Conservation (phyloP, 2,329 filamentous ascomycete genomes). For the Talaromyces sp. region DNA sequence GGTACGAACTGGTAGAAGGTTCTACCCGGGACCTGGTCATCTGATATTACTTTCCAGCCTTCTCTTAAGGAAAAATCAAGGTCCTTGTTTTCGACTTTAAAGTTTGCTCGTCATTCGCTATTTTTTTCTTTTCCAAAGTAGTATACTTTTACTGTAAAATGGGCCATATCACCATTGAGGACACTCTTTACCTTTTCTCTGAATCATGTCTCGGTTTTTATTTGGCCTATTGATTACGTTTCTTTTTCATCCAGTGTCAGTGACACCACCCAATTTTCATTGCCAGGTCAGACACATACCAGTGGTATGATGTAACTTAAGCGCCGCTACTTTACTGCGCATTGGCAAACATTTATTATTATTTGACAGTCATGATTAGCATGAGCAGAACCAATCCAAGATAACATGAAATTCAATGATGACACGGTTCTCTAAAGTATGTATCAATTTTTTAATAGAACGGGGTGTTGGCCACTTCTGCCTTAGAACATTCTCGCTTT, state of each 20-base stretch:
- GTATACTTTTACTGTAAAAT: not conserved
- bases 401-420: not conserved
- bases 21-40: not conserved
- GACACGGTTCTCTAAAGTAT: not conserved
- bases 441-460: not conserved
- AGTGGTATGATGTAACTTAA: constrained; percentile 1
- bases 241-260: constrained; percentile 5
- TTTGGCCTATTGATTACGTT: constrained; percentile 4
- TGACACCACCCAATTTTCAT: constrained; percentile 1
- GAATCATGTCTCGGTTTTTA: constrained; percentile 5
- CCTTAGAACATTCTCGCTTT: not conserved
- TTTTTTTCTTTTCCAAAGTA: not conserved
- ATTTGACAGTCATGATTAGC: constrained; percentile 11
- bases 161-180: not conserved
- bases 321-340: not conserved
- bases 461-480: not conserved
- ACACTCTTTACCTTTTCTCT: not conserved
- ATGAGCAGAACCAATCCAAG: constrained; percentile 7
- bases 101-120: not conserved
- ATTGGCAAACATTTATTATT: constrained; percentile 6
- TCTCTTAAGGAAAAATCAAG: constrained; percentile 1
- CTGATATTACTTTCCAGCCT: constrained; percentile 11
- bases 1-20: constrained; percentile 5
- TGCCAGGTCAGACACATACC: constrained; percentile 7
- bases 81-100: not conserved